phyloP scores from a whole-genome alignment of 1,284 basidiomycete genomes.

The Malassezia psittaci region DNA sequence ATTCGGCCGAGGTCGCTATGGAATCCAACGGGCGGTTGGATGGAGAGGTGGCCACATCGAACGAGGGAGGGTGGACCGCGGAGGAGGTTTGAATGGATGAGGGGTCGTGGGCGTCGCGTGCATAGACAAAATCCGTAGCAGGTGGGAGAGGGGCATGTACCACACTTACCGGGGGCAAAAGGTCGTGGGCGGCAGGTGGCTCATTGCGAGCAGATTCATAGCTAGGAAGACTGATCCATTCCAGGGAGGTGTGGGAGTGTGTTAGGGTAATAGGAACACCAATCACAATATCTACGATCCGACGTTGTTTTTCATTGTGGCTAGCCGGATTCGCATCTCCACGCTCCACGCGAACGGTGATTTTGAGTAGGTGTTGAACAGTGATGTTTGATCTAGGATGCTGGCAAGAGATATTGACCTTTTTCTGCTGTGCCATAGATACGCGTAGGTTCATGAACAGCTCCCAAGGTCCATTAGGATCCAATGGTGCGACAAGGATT shows the following conservation, averaged over 20 bases:
- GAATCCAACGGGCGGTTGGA: not conserved
- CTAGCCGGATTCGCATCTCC: conserved; percentile 3
- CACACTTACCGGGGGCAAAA: not conserved
- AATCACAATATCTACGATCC: conserved; percentile 75
- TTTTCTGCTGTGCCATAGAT: conserved; percentile 43
- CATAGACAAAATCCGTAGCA: conserved; percentile 2
- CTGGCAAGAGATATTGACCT: conserved; percentile 69
- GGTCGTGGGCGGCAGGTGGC: conserved; percentile 1
- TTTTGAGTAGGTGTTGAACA: conserved; percentile 69
- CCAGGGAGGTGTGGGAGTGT: conserved; percentile 34
- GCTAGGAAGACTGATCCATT: conserved; percentile 40
- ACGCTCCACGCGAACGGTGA: conserved; percentile 69
- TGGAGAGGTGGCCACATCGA: not conserved
- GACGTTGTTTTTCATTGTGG: conserved; percentile 4
- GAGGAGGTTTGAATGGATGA: not conserved
- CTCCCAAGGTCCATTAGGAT: conserved; percentile 55
- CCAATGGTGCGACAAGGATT: conserved; percentile 50
- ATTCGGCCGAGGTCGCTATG: conserved; percentile 5
- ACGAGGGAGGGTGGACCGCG: not conserved
- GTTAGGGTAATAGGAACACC: conserved; percentile 61
- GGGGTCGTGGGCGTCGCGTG: not conserved
- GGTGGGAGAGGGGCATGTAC: not conserved
- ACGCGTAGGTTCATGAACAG: conserved; percentile 48
- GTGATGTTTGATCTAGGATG: conserved; percentile 70
- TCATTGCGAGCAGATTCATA: conserved; percentile 21